Base-by-base conservation (phyloP, 768 basidiomycete species). In the Kockovaella imperatae region DNA sequence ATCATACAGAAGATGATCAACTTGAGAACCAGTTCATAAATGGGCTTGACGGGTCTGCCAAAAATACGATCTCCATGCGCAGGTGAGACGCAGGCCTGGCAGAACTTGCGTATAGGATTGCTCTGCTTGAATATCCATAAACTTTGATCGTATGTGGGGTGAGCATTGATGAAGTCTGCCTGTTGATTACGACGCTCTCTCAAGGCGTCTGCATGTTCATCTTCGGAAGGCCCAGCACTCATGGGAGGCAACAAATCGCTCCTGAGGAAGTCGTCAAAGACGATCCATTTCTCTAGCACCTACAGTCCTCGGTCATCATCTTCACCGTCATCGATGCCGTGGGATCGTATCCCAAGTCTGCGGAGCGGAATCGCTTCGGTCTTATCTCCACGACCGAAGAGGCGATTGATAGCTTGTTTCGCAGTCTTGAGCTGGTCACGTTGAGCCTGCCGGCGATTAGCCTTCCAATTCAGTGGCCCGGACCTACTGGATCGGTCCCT, bases 61-160 rank as follows among this genome's bases (percentile, higher is more conserved):
- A 83, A 85, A 50, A 96, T 83, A 0, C 93, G 86, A 49, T 87
- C 84, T 20, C 88, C 87, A 45, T 81, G 79, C 0, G 87, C 79
- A 0, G 93, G 87, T 31, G 79, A 78, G 15, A 93, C 87, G 38
- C 93, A 70, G 52, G 78, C 80, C 70, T 97, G 93, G 64, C 86
- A 93, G 49, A 82, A 64, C 35, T 74, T 77, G 1, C 93, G 83
- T 31, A 91, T 29, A 14, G 72, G 70, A 54, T 84, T 87, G 54
- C 80, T 78, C 72, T 93, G 88, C 2, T 83, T 79, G 66, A 96
- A 83, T 17, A 93, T 52, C 85, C 87, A 95, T 52, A 96, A 83
- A 0, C 86, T 80, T 61, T 81, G 85, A 71, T 96, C 91, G 62
- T 86, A 97, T 2, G 82, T 78, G 0, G 93, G 89, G 71, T 95